Base-by-base conservation (phyloP, 2,329 filamentous ascomycete genomes). In the Venturiaceae sp. region DNA sequence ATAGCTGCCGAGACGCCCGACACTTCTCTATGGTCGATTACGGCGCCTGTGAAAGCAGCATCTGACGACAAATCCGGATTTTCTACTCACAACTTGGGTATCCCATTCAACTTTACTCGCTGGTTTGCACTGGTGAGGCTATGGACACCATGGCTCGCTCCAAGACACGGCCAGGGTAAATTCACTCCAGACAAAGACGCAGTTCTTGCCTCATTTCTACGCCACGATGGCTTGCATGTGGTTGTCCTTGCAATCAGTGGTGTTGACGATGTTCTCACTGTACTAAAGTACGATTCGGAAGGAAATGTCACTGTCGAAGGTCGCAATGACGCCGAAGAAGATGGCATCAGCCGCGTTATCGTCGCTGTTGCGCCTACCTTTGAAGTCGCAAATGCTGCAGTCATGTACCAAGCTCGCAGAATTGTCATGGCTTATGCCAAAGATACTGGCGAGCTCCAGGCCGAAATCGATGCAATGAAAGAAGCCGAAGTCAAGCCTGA, bases 321-420 rank as follows among this genome's bases (percentile, higher is more conserved):
- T 64, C 75, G 83, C 21, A 96, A 88, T 64, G 92, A 96, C 64
- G 80, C 82, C 14, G 68, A 75, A 0, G 67, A 77, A 1, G 66
- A 78, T 9, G 80, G 83, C 3, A 75, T 75, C 5, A 82, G 84
- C 5, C 81, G 79, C 14, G 75, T 95, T 11, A 71, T 96, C 6
- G 84, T 87, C 14, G 85, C 90, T 3, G 82, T 87, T 1, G 87
- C 88, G 0, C 79, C 86, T 50, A 77, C 82, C 37, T 88, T 95
- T 63, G 89, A 95, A 62, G 78, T 83, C 58, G 87, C 89, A 1
- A 84, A 90, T 65, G 86, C 88, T 36, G 86, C 91, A 14, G 85
- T 87, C 7, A 88, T 96, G 80, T 95, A 96, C 64, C 86, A 95
- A 66, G 88, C 92, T n/a, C 82, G 92, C 33, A 84, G 82, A 61